Percentiles rank a stretch among this genome's conserved stretches.
These are phyloP conservation scores for Venturia asperata DNA, from an alignment of 2,329 filamentous ascomycete species.

Conservation along the genomic window DNA sequence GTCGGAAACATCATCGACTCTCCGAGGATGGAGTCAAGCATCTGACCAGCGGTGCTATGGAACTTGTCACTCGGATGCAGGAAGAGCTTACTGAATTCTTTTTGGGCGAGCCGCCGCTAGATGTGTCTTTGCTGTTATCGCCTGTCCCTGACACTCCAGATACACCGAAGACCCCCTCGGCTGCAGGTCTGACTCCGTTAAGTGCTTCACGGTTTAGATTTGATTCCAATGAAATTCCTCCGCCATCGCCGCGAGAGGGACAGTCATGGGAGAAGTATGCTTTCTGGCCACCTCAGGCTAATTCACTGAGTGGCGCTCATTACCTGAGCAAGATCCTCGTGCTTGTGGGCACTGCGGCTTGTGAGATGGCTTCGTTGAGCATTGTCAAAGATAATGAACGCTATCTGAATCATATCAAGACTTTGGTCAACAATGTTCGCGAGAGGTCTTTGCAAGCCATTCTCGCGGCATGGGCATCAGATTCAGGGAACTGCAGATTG, in stretches of 20 bases:
- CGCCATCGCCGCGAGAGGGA: slow-evolving; percentile 64
- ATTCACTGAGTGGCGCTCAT: slow-evolving; percentile 84
- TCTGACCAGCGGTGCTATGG: slow-evolving; percentile 68
- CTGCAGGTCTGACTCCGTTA: slow-evolving; percentile 53
- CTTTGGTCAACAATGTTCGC: slow-evolving; percentile 67
- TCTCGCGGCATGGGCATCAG: slow-evolving; percentile 85
- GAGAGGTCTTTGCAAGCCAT: slow-evolving; percentile 81
- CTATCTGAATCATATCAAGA: slow-evolving; percentile 61
- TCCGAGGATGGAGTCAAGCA: slow-evolving; percentile 62
- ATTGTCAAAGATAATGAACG: slow-evolving; percentile 54
- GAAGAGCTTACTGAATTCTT: slow-evolving; percentile 79
- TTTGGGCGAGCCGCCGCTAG: slow-evolving; percentile 78
- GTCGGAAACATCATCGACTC: slow-evolving; percentile 71
- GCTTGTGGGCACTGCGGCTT: slow-evolving; percentile 77
- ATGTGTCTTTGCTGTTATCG: slow-evolving; percentile 80
- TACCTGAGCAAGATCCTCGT: slow-evolving; percentile 78
- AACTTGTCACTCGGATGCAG: slow-evolving; percentile 76
- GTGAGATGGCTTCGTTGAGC: slow-evolving; percentile 71
- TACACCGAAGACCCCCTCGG: slow-evolving; percentile 45
- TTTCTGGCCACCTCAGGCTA: slow-evolving; percentile 92
- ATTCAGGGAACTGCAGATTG: slow-evolving; percentile 85
- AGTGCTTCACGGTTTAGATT: slow-evolving; percentile 70
- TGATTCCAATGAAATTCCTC: slow-evolving; percentile 68
- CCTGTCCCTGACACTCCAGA: slow-evolving; percentile 68
- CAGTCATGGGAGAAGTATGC: slow-evolving; percentile 90